phyloP scores from a whole-genome alignment of 257 asterid genomes.

The Parsonsia alboflavescens region DNA sequence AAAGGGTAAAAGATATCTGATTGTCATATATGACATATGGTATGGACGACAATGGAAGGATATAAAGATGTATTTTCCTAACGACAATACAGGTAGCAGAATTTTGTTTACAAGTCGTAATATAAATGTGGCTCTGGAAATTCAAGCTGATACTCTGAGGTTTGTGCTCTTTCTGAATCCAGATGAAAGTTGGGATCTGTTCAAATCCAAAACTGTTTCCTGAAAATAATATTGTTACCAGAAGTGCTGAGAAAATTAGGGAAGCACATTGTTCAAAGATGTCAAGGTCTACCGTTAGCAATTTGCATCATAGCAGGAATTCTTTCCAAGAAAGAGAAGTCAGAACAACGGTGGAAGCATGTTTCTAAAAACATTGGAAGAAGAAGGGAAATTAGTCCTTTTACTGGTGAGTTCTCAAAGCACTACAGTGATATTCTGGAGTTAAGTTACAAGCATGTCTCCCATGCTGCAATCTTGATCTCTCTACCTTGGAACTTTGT shows the following conservation, averaged over 20 bases:
- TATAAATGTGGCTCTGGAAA: too few species aligned
- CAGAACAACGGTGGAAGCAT: background rate
- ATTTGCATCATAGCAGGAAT: background rate
- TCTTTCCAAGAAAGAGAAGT: slow-evolving; percentile 5
- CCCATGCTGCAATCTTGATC: slow-evolving; percentile 2
- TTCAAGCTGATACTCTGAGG: too few species aligned
- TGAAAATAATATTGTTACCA: background rate
- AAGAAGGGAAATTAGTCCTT: background rate
- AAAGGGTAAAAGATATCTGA: too few species aligned
- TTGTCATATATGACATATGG: too few species aligned
- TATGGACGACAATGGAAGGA: too few species aligned
- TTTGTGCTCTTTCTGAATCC: too few species aligned
- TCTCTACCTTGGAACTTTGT: background rate
- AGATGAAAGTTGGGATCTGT: too few species aligned
- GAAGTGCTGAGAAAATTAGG: background rate
- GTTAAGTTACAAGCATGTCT: slow-evolving; percentile 9
- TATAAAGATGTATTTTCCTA: too few species aligned
- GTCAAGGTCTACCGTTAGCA: background rate
- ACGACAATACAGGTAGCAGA: too few species aligned
- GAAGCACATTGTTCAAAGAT: background rate
- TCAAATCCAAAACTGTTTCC: too few species aligned
- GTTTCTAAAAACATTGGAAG: background rate
- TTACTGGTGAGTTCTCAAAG: background rate
- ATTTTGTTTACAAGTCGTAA: too few species aligned
- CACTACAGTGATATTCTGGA: background rate